Percentiles rank a stretch among this genome's conserved stretches.
phyloP scores from a whole-genome alignment of 2,329 filamentous ascomycete species.

The Botryotinia globosa region DNA sequence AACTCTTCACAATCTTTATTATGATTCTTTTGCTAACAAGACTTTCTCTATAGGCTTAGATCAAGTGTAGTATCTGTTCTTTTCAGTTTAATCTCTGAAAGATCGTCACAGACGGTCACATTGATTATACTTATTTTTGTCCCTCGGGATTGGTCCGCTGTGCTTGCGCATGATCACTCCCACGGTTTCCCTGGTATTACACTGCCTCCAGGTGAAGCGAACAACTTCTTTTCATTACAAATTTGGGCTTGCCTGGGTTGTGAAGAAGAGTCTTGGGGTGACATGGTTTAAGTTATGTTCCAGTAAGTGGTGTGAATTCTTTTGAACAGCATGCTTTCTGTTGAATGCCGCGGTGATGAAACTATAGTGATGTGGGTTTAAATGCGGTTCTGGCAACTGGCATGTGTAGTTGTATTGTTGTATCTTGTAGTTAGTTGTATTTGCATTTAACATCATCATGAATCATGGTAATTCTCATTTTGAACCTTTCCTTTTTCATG shows the following conservation, averaged over 20 bases:
- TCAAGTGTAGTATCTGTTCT: conserved; percentile 92
- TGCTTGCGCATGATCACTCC: conserved; percentile 64
- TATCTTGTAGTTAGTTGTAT: too few species aligned
- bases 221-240: conserved; percentile 54
- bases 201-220: conserved; percentile 73
- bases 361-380: too few species aligned
- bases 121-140: conserved; percentile 84
- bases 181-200: conserved; percentile 75
- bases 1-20: too few species aligned
- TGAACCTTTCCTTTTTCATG: not conserved
- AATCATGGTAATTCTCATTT: not conserved
- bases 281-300: not conserved
- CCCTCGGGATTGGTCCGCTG: conserved; percentile 55
- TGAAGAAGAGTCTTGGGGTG: conserved; percentile 51
- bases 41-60: conserved; percentile 49
- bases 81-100: conserved; percentile 97
- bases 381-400: too few species aligned
- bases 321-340: too few species aligned
- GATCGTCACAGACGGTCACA: conserved; percentile 65
- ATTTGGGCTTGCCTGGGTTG: conserved; percentile 50
- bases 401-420: too few species aligned
- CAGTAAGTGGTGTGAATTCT: not conserved
- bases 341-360: too few species aligned
- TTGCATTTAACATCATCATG: too few species aligned
- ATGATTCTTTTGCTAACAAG: conserved; percentile 43